Evolutionary conservation across 2,329 filamentous ascomycete species (phyloP), one percentile per base, ranked within the genome.

Genomic region (Penicillium sp.): DNA sequence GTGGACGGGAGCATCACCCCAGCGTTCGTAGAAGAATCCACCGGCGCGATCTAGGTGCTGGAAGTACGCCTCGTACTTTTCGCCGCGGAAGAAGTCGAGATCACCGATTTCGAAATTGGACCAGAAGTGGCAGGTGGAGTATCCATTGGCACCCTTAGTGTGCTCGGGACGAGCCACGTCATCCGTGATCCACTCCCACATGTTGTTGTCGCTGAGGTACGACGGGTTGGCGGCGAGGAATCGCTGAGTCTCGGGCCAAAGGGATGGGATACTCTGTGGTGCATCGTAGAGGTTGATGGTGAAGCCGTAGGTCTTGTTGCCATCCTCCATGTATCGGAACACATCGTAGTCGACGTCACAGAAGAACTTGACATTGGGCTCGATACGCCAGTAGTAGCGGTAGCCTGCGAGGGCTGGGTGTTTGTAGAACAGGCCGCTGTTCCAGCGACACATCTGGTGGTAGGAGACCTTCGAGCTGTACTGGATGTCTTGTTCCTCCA

Each of bases 371-470:
- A 99, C 94, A 63, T 97, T 96, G 50, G 94, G 94, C 74, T 99
- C 94, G 45, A 99, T 94, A 56, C 94, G 90, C 94, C 94, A 99
- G 81, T 99, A 99, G 81, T 90, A 99, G 64, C 91, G 89, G 61
- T 84, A 85, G 67, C 94, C 77, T 62, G 86, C 80, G 54, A 99
- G 84, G 0, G 91, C 92, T 0, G 91, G 91, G 75, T 99, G 94
- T 71, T 94, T 91, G 81, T 96, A 97, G 81, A 99, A 99, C 75
- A 97, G 82, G 69, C 94, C 94, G 69, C 90, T 95, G 78, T 99
- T 99, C 94, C 94, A 99, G 54, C 94, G 87, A 73, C 94, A 99
- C 94, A 99, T 99, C 72, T 97, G 89, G 76, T 97, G 93, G 77
- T 99, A 99, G 46, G 91, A 96, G 51, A 90, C 77, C 81, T 89